Evolutionary conservation across 1,139 yeast genomes (phyloP), one percentile per base, ranked within the genome.

Genomic region (Williopsis jadinii): DNA sequence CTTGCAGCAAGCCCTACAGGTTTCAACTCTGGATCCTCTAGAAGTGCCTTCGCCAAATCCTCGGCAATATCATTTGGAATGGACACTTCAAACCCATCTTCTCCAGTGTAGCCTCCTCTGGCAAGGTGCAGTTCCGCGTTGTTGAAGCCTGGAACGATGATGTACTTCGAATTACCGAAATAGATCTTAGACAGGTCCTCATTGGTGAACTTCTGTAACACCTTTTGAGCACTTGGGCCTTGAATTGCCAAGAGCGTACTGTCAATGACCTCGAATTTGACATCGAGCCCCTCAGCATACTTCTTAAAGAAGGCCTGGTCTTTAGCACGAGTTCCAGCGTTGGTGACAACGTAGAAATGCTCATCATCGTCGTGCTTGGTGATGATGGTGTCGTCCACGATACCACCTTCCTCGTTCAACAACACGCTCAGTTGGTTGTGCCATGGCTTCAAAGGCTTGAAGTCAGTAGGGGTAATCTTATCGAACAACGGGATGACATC

Each of bases 1-100:
- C 98, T 80, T 2, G 98, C 97, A 28, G 97, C 98, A 44, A 92
- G 77, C 9, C 98, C 98, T 54, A 88, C 84, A 36, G 96, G 95
- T 60, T 76, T 78, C 38, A 84, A 84, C n/a, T 67, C 59, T 8
- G 71, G 75, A 38, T 63, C 61, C 26, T 76, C 78, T 38, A 88
- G 64, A 44, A 92, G 64, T 11, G 75, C 67, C 48, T 73, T 67
- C 43, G 94, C 80, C 52, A 92, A 77, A 3, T 73, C 77, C 38
- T 68, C 63, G 2, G 92, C 80, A 39, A 77, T 77, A 8, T 63
- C 61, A 42, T 73, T 73, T 13, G 92, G 86, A 46, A 92, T 80
- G 10, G 95, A 83, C 47, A 92, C 75, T 59, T 92, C 98, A 62
- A 92, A 90, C 2, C 98, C 98, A 60, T 92, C 98, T 64, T 92